Evolutionary conservation across 345 rosid genomes (phyloP).

Genomic region (Dovyalis caffra): DNA sequence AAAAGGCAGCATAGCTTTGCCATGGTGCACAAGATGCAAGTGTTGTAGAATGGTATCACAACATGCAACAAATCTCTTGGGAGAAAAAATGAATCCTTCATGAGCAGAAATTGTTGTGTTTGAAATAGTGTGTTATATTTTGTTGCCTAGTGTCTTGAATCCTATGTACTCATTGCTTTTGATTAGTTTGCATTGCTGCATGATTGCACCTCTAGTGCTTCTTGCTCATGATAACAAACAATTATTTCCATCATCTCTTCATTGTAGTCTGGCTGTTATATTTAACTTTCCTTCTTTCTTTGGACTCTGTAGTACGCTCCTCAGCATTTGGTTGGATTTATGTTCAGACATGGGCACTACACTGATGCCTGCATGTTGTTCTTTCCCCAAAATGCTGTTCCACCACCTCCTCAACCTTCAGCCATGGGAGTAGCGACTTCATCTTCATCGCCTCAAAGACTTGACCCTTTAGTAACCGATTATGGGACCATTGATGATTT

Average conservation of each 20-base stretch:
- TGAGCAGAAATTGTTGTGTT: too few relatives aligned
- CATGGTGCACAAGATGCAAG: too few relatives aligned
- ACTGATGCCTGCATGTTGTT: slow-evolving; percentile 78
- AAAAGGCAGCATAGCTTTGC: too few relatives aligned
- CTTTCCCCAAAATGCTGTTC: slow-evolving; percentile 74
- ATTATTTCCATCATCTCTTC: too few relatives aligned
- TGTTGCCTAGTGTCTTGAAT: too few relatives aligned
- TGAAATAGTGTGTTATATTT: too few relatives aligned
- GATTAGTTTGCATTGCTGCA: too few relatives aligned
- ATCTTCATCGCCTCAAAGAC: slow-evolving; percentile 84
- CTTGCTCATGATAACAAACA: neutral
- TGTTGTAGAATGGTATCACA: too few relatives aligned
- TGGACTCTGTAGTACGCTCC: slow-evolving; percentile 76
- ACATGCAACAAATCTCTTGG: too few relatives aligned
- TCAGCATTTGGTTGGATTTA: slow-evolving; percentile 76
- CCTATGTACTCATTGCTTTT: too few relatives aligned
- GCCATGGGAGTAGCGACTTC: slow-evolving; percentile 52
- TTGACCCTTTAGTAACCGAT: slow-evolving; percentile 85
- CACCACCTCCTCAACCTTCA: slow-evolving; percentile 70
- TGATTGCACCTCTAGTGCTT: neutral
- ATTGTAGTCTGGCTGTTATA: neutral
- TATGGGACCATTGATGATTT: slow-evolving; percentile 89
- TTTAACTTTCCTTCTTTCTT: neutral
- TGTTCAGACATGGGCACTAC: slow-evolving; percentile 87
- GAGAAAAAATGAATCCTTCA: too few relatives aligned